Evolutionary conservation across 306 rosid genomes (phyloP), one percentile per base, ranked within the genome.

Genomic region (Gleditsia sinensis): DNA sequence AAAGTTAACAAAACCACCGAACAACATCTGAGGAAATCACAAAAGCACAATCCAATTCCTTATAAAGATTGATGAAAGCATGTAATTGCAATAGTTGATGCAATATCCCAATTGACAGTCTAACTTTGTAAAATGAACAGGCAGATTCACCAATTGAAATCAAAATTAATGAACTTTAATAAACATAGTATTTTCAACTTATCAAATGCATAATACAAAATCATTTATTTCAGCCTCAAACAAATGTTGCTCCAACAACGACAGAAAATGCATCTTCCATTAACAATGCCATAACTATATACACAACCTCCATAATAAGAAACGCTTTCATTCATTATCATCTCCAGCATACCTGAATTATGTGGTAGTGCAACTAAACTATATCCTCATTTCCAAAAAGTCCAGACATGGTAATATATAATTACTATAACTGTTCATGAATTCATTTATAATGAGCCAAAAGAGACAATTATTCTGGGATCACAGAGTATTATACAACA

Each of bases 21-120:
- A 27, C 16, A 20, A 7, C 16, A 24, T 37, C 8, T 21, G 20
- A 21, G 67, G 14, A 48, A 78, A 56, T 63, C 68, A 64, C 2
- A 27, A 79, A 34, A 67, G 50, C 33, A 71, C 69, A 57, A 45
- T 42, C 72, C 67, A 65, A 25, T 57, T 71, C 65, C 32, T 27
- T 30, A 28, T 20, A 72, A 30, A 54, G 46, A 58, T 59, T 42
- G 58, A 51, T 7, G 40, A 66, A 59, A 28, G 51, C 51, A 59
- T 45, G 39, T 23, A 50, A 55, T 34, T 50, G 63, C 50, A 63
- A 48, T 40, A 71, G 51, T 56, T 56, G n/a, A 65, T 34, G 69
- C 54, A 71, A 32, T 25, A 75, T 23, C 50, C 60, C 40, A 17
- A 60, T 11, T 50, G 51, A 65, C 10, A 19, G 46, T 36, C 30